These are phyloP conservation scores for Penicillium verhagenii DNA, from an alignment of 495 filamentous ascomycete genomes.

Conservation along the genomic window DNA sequence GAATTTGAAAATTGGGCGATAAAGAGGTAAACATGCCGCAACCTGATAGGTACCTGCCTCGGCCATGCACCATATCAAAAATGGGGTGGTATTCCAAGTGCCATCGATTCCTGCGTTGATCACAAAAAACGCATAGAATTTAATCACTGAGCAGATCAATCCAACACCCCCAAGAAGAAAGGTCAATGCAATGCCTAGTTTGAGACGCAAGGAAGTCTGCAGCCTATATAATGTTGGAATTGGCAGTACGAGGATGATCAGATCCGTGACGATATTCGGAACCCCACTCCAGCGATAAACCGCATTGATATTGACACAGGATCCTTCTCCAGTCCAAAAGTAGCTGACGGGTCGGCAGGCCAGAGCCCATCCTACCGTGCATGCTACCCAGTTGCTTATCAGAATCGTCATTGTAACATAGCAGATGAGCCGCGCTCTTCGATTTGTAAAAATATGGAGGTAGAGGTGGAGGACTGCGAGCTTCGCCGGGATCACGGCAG, in stretches of 20 bases:
- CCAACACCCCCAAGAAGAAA: neutral
- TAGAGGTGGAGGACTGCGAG: neutral
- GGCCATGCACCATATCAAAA: neutral
- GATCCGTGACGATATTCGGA: neutral
- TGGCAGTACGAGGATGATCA: neutral
- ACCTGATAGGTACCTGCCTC: neutral
- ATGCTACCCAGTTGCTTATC: neutral
- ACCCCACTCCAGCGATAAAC: neutral
- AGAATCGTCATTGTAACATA: neutral
- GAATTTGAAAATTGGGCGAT: neutral
- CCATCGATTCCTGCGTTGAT: neutral
- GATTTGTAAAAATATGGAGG: neutral
- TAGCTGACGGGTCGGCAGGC: neutral
- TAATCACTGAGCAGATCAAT: neutral
- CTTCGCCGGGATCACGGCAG: neutral
- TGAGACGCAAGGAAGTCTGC: neutral
- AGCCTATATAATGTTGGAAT: neutral
- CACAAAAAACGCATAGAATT: neutral
- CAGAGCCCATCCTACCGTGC: neutral
- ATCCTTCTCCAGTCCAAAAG: neutral
- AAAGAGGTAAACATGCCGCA: neutral
- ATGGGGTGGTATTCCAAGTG: neutral
- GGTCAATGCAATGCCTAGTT: neutral
- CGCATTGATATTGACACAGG: neutral
- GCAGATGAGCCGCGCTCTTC: neutral